Conservation (phyloP, 176 grass and related monocot species). For the Oryza meyeriana region DNA sequence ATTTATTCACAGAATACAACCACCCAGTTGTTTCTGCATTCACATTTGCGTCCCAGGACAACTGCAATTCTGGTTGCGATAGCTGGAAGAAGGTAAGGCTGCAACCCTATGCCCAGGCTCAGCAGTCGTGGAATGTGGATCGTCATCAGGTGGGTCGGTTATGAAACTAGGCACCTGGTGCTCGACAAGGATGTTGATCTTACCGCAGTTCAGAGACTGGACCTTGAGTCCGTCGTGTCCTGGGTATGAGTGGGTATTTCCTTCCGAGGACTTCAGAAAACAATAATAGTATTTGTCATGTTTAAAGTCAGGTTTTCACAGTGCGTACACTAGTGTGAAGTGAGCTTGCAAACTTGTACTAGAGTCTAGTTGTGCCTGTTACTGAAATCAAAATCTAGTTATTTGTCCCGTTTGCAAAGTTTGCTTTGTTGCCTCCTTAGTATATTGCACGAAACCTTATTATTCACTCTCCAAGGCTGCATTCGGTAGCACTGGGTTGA, state of each 20-base stretch:
- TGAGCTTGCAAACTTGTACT: not conserved
- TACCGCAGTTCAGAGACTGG: conserved; percentile 12
- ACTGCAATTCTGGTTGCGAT: not conserved
- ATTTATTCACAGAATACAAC: conserved; percentile 7
- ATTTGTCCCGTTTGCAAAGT: not conserved
- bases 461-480: not conserved
- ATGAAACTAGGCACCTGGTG: not conserved
- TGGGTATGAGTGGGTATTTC: not conserved
- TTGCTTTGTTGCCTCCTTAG: not conserved
- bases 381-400: not conserved
- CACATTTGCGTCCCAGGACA: not conserved
- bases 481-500: too few relatives aligned
- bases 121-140: conserved; percentile 2
- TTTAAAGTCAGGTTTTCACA: not conserved
- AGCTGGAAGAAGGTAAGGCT: conserved; percentile 13
- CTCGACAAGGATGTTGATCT: not conserved
- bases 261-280: not conserved
- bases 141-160: not conserved
- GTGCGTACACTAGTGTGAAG: not conserved
- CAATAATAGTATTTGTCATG: conserved; percentile 17
- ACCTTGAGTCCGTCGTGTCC: not conserved
- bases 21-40: conserved; percentile 1
- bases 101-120: not conserved
- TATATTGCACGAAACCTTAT: not conserved
- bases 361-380: not conserved